Base-by-base conservation (phyloP, 352 stramenopile genomes). In the Pythium sukuiense region DNA sequence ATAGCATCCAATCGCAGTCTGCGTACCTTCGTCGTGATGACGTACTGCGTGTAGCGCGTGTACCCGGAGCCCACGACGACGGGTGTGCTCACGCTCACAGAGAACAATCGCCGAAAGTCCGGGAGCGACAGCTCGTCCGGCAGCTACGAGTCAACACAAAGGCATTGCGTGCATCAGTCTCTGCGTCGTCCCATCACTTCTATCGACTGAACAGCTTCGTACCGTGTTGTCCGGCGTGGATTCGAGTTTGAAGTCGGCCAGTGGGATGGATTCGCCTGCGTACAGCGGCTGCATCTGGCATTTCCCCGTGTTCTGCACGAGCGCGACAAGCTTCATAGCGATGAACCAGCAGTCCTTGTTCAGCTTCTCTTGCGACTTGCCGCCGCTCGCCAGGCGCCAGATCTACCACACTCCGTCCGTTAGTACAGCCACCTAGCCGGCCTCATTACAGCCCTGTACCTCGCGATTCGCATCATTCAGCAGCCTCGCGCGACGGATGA, bases 321-420 rank as follows among this genome's bases (percentile, higher is more conserved):
- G 73, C 50, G 87, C 85, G 9, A 97, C 89, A 26, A 97, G 80
- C 61, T 96, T 96, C 85, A 94, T 95, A 11, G 89, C 88, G 29
- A 97, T 81, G 61, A 96, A 93, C 88, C 88, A 96, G 73, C 81
- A 91, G 68, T 96, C 87, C 53, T 94, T 93, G 65, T 91, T 91
- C 12, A 97, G 70, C 58, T 89, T 92, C 29, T 92, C 74, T 52
- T 95, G 84, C 12, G 88, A 96, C 57, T 90, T 92, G 66, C 89
- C 89, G n/a, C 89, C 89, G 65, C 89, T 96, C 14, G 89, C 85
- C 33, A 96, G 67, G 7, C 89, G 77, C 88, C 88, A 97, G 41
- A 96, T 92, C 85, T 96, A 49, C 54, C 33, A 12, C 13, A 26
- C 14, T 16, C 43, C 6, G 5, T 18, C n/a, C 7, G 14, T 50